Evolutionary conservation across 805 yeast genomes (phyloP), one percentile per base, ranked within the genome.

Genomic region (Candida ovalis): DNA sequence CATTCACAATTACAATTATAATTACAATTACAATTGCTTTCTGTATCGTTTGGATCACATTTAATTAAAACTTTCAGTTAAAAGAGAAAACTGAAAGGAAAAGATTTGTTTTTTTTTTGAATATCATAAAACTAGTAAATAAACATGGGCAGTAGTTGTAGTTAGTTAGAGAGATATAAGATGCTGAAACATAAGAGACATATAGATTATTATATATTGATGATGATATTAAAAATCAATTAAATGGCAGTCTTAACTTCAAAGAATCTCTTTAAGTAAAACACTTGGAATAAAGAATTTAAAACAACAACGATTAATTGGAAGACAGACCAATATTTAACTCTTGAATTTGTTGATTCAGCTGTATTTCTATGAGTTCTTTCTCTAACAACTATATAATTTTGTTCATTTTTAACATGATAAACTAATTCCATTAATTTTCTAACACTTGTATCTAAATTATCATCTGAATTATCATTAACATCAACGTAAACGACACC

Each of bases 311-410:
- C 91, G 45, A 83, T 60, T 54, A 94, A 74, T 74, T 92, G 99
- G 77, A 91, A 86, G 28, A 88, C 76, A 24, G 96, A 88, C 99
- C 99, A 92, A 88, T 96, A 94, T 70, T 92, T 92, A 56, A 92
- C 98, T 62, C 99, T 82, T 47, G 94, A 85, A 70, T 92, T 92
- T 41, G 99, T 92, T 22, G 96, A 87, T 72, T 92, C 99, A 5
- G 99, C 98, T 9, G 99, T 92, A 72, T 92, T 94, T 80, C 99
- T 86, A 69, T 92, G 99, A 15, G 95, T 87, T 73, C 97, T 86
- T 72, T 92, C 99, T 71, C 99, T 84, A 52, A 92, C 90, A 42
- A 91, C 95, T 59, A 94, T 84, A 70, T 94, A 94, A 59, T 88
- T 80, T 62, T 86, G 95, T 71, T 94, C 99, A 59, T 90, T 92